Base-by-base conservation (phyloP, 2,329 filamentous ascomycete genomes). In the Mariannaea sp. region DNA sequence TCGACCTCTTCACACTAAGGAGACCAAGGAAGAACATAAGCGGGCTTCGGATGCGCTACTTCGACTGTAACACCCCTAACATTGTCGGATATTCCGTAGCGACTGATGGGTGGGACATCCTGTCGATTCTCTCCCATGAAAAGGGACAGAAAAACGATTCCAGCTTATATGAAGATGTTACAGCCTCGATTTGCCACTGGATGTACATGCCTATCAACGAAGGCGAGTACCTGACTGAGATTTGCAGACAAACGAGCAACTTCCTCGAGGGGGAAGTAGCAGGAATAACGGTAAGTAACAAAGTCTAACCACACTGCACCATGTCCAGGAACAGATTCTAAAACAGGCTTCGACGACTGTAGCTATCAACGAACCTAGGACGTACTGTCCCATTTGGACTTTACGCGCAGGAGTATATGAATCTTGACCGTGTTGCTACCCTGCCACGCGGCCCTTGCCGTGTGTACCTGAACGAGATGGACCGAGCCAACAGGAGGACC, bases 141-240 rank as follows among this genome's bases (percentile, higher is more conserved):
- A 30, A 40, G 27, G 32, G 32, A 22, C 16, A 47, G 35, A 29
- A 27, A 3, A 3, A 20, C 3, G 36, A 51, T 50, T 24, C 16
- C 30, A 38, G 20, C 17, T 40, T 52, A 36, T 17, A 35, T 40
- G 7, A 20, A 47, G n/a, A n/a, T n/a, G n/a, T n/a, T n/a, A n/a
- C n/a, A 5, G 10, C 33, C 36, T 42, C 26, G 12, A 9, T 5
- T 7, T 54, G 19, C 26, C 42, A 49, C n/a, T 57, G 47, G 51
- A 45, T 57, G 43, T 55, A 57, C 14, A 57, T 57, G 55, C 47
- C 51, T 9, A 48, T 55, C 6, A 22, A 46, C 27, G 19, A 49
- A 49, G 20, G 22, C 43, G 56, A 58, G 33, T 53, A 55, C 40
- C 44, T 58, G n/a, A 55, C 44, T 17, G 39, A 58, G 16, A 55